phyloP scores from a whole-genome alignment of 495 filamentous ascomycete species.

The Daldinia concentrica region DNA sequence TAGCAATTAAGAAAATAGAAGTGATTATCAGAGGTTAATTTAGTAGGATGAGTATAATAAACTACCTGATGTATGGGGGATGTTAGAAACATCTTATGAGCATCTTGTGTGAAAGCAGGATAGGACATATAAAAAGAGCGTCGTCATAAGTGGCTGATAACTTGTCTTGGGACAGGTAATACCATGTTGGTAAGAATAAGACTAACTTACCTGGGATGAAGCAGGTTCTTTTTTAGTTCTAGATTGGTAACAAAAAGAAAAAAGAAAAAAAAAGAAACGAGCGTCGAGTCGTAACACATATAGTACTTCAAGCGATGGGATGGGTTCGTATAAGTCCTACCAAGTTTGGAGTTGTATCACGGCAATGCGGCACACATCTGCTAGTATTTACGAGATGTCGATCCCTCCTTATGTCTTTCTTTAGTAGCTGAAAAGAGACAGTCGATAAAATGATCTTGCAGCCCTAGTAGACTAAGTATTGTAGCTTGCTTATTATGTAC shows the following conservation, averaged over 20 bases:
- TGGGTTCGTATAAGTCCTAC: not conserved
- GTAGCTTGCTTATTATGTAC: constrained; percentile 5
- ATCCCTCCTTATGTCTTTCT: not conserved
- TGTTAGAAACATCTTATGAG: not conserved
- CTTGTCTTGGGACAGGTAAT: not conserved
- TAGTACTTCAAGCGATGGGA: not conserved
- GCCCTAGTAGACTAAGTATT: not conserved
- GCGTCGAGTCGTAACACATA: not conserved
- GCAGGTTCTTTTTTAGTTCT: not conserved
- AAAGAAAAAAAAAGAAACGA: not conserved
- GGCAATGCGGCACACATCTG: constrained; percentile 29
- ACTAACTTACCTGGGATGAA: constrained; percentile 1
- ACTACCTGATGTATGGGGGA: not conserved
- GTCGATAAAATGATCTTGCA: not conserved
- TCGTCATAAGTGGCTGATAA: constrained; percentile 41
- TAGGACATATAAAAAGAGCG: constrained; percentile 1
- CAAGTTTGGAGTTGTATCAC: constrained; percentile 11
- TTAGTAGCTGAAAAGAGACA: not conserved
- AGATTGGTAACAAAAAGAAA: not conserved
- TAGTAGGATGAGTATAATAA: not conserved
- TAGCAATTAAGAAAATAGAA: not conserved
- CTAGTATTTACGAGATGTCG: not conserved
- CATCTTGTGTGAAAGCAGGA: not conserved
- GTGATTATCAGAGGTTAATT: not conserved
- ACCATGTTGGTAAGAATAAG: constrained; percentile 7